These are phyloP conservation scores for Fusarium piperis DNA, from an alignment of 2,329 filamentous ascomycete genomes.

Conservation along the genomic window DNA sequence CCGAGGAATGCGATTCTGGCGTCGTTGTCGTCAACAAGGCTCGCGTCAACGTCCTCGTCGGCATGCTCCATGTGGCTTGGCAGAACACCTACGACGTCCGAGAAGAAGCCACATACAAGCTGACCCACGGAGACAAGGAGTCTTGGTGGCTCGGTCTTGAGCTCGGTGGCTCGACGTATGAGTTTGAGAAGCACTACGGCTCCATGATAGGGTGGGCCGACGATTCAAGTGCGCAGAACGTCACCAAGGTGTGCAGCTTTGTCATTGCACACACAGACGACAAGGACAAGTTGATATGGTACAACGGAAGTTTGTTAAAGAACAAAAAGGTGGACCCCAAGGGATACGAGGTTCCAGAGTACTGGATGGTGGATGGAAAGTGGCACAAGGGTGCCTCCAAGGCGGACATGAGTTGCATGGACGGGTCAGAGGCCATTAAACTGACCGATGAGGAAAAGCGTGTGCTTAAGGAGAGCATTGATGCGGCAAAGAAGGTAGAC, in stretches of 20 bases:
- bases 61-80: constrained; percentile 53
- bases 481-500: constrained; percentile 21
- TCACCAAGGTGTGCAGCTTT: constrained; percentile 48
- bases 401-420: constrained; percentile 52
- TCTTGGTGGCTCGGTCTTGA: constrained; percentile 57
- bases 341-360: constrained; percentile 46
- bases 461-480: constrained; percentile 12
- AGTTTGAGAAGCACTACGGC: constrained; percentile 53
- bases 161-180: constrained; percentile 48
- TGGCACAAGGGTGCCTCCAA: constrained; percentile 48
- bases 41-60: constrained; percentile 46
- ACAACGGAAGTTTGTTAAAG: constrained; percentile 54
- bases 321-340: constrained; percentile 45
- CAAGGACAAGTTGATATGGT: constrained; percentile 50
- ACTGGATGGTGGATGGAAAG: constrained; percentile 52
- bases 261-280: constrained; percentile 54
- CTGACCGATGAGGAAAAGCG: constrained; percentile 10
- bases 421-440: background rate
- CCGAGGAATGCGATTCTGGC: constrained; percentile 54
- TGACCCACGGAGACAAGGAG: constrained; percentile 57
- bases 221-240: background rate
- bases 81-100: constrained; percentile 53
- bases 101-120: constrained; percentile 50
- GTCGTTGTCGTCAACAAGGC: constrained; percentile 54
- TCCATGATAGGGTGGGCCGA: constrained; percentile 50